phyloP scores from a whole-genome alignment of 495 filamentous ascomycete genomes.

The Hypoxylon trugodes region DNA sequence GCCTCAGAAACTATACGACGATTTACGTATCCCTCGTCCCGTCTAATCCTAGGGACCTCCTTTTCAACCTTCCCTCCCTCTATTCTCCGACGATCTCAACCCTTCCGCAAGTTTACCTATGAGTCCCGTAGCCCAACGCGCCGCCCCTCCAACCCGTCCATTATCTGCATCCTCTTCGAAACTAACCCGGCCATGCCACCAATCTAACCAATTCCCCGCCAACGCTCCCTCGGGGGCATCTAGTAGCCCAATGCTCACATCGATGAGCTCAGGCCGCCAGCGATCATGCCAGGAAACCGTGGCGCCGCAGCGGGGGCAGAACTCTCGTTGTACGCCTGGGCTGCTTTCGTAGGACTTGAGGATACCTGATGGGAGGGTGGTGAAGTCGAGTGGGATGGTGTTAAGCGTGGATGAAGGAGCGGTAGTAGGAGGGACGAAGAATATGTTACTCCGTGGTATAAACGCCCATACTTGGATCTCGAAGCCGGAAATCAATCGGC shows the following conservation, averaged over 20 bases:
- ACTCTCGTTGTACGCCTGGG: slow-evolving; percentile 64
- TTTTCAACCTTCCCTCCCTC: neutral
- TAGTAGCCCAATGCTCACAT: slow-evolving; percentile 71
- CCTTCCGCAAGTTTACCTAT: slow-evolving; percentile 46
- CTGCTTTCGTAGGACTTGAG: slow-evolving; percentile 61
- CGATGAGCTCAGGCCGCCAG: slow-evolving; percentile 65
- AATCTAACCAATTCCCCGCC: slow-evolving; percentile 68
- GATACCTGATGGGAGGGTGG: slow-evolving; percentile 39
- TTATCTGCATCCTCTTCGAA: slow-evolving; percentile 67
- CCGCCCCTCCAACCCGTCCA: slow-evolving; percentile 43
- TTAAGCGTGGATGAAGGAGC: neutral
- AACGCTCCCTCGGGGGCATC: slow-evolving; percentile 60
- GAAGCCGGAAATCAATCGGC: slow-evolving; percentile 68
- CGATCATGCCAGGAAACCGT: slow-evolving; percentile 72
- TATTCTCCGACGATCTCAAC: slow-evolving; percentile 14
- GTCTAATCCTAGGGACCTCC: neutral
- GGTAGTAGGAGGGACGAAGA: slow-evolving; percentile 39
- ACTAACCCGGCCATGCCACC: slow-evolving; percentile 65
- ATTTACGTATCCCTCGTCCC: too few relatives aligned
- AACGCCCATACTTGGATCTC: slow-evolving; percentile 77
- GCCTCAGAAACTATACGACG: too few relatives aligned
- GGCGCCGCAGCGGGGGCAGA: slow-evolving; percentile 71
- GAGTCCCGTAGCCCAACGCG: slow-evolving; percentile 48
- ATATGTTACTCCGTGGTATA: slow-evolving; percentile 68
- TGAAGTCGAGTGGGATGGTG: slow-evolving; percentile 51